Conservation (phyloP, 2,329 filamentous ascomycete species). For the Ilyonectria robusta region DNA sequence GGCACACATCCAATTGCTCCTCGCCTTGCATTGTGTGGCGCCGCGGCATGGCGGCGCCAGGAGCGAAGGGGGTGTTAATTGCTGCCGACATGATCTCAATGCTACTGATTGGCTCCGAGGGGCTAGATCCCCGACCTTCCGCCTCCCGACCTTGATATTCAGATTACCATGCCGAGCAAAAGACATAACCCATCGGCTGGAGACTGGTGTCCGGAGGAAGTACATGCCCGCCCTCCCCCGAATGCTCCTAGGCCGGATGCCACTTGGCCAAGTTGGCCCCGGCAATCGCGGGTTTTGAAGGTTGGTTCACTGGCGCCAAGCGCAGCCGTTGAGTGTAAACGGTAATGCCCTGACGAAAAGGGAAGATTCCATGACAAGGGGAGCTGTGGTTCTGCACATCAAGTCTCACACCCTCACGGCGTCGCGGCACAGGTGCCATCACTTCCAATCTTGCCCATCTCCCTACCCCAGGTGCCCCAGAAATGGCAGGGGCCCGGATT, state of each 20-base stretch:
- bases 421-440: constrained; percentile 14
- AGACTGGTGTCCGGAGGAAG: constrained; percentile 13
- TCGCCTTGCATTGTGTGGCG: constrained; percentile 15
- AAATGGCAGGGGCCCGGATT: constrained; percentile 19
- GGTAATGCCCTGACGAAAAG: constrained; percentile 22
- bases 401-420: constrained; percentile 14
- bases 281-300: neutral
- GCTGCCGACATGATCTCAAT: neutral
- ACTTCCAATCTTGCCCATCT: constrained; percentile 25
- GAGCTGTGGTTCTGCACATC: constrained; percentile 7
- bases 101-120: neutral
- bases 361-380: constrained; percentile 10
- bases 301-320: constrained; percentile 5
- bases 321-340: constrained; percentile 17
- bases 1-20: constrained; percentile 9
- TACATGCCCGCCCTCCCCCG: constrained; percentile 8
- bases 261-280: neutral
- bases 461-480: constrained; percentile 25
- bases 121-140: neutral
- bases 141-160: neutral
- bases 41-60: constrained; percentile 15
- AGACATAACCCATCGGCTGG: constrained; percentile 9
- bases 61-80: constrained; percentile 13
- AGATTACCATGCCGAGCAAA: neutral
- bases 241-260: neutral